Evolutionary conservation across 768 basidiomycete genomes (phyloP).

Genomic region (Dendrothele bispora): DNA sequence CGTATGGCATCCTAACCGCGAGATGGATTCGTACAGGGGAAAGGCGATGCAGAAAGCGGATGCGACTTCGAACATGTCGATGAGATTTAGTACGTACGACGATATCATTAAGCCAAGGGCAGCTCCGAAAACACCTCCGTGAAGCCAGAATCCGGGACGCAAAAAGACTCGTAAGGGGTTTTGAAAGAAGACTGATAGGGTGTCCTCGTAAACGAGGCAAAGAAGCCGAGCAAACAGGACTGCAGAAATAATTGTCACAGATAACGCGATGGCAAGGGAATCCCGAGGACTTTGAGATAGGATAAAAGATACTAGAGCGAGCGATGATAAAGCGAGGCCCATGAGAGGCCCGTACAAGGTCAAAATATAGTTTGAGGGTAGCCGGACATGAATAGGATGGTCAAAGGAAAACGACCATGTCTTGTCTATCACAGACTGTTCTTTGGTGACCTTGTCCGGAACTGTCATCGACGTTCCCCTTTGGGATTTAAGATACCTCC

Average conservation of each 20-base stretch:
- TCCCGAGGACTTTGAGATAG: conserved; percentile 7
- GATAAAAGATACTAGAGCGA: conserved; percentile 15
- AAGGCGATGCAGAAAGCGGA: conserved; percentile 17
- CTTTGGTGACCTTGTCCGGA: background rate
- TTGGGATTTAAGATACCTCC: background rate
- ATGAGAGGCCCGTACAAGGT: conserved; percentile 17
- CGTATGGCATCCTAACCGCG: conserved; percentile 17
- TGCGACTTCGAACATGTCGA: conserved; percentile 8
- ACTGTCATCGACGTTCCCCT: background rate
- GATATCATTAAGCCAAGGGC: conserved; percentile 8
- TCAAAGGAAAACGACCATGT: background rate
- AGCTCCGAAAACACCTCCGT: conserved; percentile 16
- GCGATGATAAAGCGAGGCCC: conserved; percentile 15
- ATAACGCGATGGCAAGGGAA: conserved; percentile 9
- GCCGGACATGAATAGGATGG: conserved; percentile 11
- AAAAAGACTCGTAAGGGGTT: conserved; percentile 14
- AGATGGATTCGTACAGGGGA: conserved; percentile 18
- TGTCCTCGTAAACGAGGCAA: conserved; percentile 17
- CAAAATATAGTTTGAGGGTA: conserved; percentile 12
- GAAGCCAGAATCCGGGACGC: conserved; percentile 20
- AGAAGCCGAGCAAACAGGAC: conserved; percentile 15
- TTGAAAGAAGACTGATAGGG: conserved; percentile 6
- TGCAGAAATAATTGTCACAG: conserved; percentile 11
- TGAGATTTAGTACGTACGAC: conserved; percentile 4
- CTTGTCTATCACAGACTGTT: background rate